Evolutionary conservation across 176 grass and related monocot species (phyloP).

Genomic region (Typha latifolia): DNA sequence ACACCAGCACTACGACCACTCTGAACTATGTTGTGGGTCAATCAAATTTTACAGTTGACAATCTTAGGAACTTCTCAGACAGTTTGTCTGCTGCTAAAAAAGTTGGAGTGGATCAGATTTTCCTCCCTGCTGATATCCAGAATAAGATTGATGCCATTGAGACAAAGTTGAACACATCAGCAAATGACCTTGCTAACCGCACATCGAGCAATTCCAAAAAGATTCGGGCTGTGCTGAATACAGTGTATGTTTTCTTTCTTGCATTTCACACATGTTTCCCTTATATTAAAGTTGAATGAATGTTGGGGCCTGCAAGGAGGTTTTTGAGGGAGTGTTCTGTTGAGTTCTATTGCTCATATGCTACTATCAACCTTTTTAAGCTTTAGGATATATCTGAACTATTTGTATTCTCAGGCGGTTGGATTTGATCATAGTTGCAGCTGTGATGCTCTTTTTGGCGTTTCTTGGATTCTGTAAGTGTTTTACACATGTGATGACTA

Average conservation of each 20-base stretch:
- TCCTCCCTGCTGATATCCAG: slow-evolving; percentile 39
- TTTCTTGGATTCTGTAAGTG: slow-evolving; percentile 89
- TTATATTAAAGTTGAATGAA: neutral
- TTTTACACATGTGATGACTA: neutral
- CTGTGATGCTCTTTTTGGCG: slow-evolving; percentile 78
- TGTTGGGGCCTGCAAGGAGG: too few species aligned
- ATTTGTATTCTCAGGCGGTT: slow-evolving; percentile 34
- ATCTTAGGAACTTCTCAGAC: slow-evolving; percentile 73
- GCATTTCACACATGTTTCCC: neutral
- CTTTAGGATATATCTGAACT: neutral
- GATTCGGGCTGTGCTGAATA: slow-evolving; percentile 42
- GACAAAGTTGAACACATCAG: slow-evolving; percentile 56
- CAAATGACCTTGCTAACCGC: slow-evolving; percentile 40
- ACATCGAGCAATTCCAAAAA: slow-evolving; percentile 61
- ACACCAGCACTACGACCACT: slow-evolving; percentile 62
- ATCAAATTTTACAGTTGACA: slow-evolving; percentile 72
- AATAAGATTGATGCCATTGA: slow-evolving; percentile 59
- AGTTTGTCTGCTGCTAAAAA: slow-evolving; percentile 76
- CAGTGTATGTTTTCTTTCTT: slow-evolving; percentile 38
- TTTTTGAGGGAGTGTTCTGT: too few species aligned
- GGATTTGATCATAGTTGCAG: slow-evolving; percentile 60
- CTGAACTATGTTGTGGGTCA: slow-evolving; percentile 63
- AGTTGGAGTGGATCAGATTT: slow-evolving; percentile 35
- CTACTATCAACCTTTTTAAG: neutral
- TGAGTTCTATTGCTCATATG: neutral